Evolutionary conservation across 2,329 filamentous ascomycete species (phyloP).

Genomic region (Annulohypoxylon truncatum): DNA sequence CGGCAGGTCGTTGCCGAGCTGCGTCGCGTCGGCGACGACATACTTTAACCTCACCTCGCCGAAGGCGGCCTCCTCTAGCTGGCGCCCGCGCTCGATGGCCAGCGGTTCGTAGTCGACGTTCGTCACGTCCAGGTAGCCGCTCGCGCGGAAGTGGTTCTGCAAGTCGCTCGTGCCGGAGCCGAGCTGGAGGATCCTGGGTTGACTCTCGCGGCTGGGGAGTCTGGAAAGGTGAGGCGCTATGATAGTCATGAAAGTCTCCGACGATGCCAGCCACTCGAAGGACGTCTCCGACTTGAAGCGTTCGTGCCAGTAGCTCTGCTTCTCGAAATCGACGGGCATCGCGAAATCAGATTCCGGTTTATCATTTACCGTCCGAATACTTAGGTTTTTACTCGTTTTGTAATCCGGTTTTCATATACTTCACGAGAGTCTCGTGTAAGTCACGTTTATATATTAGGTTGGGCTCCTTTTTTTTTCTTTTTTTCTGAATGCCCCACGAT

Average conservation of each 20-base stretch:
- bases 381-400: background rate
- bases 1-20: constrained; percentile 43
- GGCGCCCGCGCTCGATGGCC: constrained; percentile 57
- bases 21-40: constrained; percentile 59
- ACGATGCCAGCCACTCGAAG: constrained; percentile 62
- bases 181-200: constrained; percentile 56
- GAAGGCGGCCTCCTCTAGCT: constrained; percentile 56
- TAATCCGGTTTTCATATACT: background rate
- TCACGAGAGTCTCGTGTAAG: background rate
- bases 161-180: constrained; percentile 64
- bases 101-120: constrained; percentile 64
- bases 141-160: constrained; percentile 58
- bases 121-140: constrained; percentile 57
- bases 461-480: background rate
- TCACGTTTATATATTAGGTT: background rate
- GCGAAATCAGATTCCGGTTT: background rate
- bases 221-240: constrained; percentile 53
- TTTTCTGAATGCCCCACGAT: background rate
- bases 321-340: constrained; percentile 57
- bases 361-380: background rate
- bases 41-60: constrained; percentile 59
- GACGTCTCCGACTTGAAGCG: constrained; percentile 58
- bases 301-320: constrained; percentile 62
- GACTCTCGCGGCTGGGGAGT: constrained; percentile 46
- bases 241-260: constrained; percentile 55